Conservation (phyloP, 2,329 filamentous ascomycete genomes). For the Fusarium tanahbumbuense region DNA sequence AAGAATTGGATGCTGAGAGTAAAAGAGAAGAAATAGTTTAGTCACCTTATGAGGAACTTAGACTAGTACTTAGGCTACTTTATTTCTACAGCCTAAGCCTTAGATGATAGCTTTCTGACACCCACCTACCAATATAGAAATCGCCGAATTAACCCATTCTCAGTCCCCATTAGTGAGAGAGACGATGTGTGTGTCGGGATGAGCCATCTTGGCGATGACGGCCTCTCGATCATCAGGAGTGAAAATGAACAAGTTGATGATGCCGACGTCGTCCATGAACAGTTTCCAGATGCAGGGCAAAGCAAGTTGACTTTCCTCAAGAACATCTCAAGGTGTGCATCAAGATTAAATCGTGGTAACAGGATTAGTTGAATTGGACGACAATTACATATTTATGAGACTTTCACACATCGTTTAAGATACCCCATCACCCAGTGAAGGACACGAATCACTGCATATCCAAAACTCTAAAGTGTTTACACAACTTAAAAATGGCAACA, state of each 20-base stretch:
- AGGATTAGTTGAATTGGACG: too few species aligned
- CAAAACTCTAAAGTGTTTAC: neutral
- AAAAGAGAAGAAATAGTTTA: too few species aligned
- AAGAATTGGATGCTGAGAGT: accelerated
- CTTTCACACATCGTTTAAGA: neutral
- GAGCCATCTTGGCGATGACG: slow-evolving; percentile 66
- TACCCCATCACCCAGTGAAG: neutral
- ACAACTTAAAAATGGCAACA: neutral
- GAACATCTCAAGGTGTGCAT: too few species aligned
- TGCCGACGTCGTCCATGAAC: slow-evolving; percentile 58
- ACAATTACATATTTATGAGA: too few species aligned
- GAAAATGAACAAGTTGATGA: slow-evolving; percentile 64
- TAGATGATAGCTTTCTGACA: too few species aligned
- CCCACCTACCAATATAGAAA: neutral
- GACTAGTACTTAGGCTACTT: accelerated
- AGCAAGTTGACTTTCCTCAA: too few species aligned
- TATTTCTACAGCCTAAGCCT: too few species aligned
- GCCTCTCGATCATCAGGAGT: slow-evolving; percentile 63
- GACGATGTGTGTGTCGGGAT: slow-evolving; percentile 64
- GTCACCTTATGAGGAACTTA: too few species aligned
- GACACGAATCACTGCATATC: neutral
- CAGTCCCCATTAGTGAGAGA: slow-evolving; percentile 50
- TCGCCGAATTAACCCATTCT: slow-evolving; percentile 53
- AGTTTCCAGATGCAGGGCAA: too few species aligned
- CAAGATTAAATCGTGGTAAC: too few species aligned